phyloP scores from a whole-genome alignment of 2,329 filamentous ascomycete genomes.

The Teratosphaeria pseudoeucalypti region DNA sequence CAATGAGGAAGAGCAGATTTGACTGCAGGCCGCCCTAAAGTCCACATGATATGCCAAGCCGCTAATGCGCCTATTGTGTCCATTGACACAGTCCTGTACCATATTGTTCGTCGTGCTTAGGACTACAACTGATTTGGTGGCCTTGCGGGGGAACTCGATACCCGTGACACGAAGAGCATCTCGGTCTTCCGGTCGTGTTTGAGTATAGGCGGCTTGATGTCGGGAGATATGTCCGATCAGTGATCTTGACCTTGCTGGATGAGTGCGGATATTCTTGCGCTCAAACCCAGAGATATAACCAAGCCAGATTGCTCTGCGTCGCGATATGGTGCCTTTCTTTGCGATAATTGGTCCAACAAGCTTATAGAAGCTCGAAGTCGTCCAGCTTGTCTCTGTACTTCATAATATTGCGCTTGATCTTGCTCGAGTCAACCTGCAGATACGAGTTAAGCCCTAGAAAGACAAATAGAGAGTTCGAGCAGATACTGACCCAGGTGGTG shows the following conservation, averaged over 20 bases:
- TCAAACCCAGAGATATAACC: background rate
- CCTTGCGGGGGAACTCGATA: background rate
- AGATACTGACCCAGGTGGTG: constrained; percentile 46
- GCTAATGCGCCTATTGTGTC: background rate
- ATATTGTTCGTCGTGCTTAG: background rate
- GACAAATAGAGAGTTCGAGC: background rate
- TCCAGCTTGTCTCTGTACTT: constrained; percentile 91
- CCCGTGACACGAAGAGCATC: background rate
- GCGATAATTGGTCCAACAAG: background rate
- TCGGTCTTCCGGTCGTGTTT: background rate
- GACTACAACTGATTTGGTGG: background rate
- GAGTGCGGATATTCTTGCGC: background rate
- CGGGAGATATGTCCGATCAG: background rate
- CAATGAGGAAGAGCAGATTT: background rate
- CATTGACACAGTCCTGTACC: background rate
- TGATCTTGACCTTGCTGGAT: background rate
- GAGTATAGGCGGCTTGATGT: background rate
- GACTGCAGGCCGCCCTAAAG: background rate
- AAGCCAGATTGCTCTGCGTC: background rate
- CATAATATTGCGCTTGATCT: constrained; percentile 94
- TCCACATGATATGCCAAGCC: background rate
- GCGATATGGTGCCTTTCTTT: background rate
- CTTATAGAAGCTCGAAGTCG: constrained; percentile 80
- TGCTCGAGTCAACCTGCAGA: constrained; percentile 78
- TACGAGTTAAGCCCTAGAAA: background rate